Evolutionary conservation across 2,329 filamentous ascomycete genomes (phyloP).

Genomic region (Gnomoniopsis sp.): DNA sequence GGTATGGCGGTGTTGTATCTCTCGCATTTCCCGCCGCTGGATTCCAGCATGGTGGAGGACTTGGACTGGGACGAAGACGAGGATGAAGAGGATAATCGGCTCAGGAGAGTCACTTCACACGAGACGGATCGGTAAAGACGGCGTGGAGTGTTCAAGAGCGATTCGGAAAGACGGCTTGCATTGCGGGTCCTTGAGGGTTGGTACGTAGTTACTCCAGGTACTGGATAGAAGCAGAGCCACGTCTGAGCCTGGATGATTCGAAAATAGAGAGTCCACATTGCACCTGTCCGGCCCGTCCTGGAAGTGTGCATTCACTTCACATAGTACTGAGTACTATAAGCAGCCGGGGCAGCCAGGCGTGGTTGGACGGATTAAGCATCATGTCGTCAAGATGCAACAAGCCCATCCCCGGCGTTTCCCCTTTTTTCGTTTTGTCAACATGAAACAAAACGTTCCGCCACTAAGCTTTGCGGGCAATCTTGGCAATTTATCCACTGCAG

Average conservation of each 20-base stretch:
- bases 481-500: background rate
- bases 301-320: too few species aligned
- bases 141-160: background rate
- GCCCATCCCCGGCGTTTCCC: background rate
- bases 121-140: conserved; percentile 15
- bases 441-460: background rate
- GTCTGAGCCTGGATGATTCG: background rate
- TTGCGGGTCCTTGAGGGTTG: too few species aligned
- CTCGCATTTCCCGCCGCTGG: conserved; percentile 39
- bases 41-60: conserved; percentile 32
- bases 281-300: too few species aligned
- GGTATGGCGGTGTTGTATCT: conserved; percentile 38
- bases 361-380: background rate
- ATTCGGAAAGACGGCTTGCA: background rate
- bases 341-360: background rate
- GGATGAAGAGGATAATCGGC: background rate
- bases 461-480: background rate
- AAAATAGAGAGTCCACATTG: background rate
- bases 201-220: too few species aligned
- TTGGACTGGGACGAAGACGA: background rate
- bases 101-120: conserved; percentile 13
- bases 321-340: too few species aligned
- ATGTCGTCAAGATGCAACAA: background rate
- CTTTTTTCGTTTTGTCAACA: background rate
- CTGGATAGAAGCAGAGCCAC: background rate